Conservation (phyloP, 768 basidiomycete genomes). For the Hemileccinum rubropunctum region DNA sequence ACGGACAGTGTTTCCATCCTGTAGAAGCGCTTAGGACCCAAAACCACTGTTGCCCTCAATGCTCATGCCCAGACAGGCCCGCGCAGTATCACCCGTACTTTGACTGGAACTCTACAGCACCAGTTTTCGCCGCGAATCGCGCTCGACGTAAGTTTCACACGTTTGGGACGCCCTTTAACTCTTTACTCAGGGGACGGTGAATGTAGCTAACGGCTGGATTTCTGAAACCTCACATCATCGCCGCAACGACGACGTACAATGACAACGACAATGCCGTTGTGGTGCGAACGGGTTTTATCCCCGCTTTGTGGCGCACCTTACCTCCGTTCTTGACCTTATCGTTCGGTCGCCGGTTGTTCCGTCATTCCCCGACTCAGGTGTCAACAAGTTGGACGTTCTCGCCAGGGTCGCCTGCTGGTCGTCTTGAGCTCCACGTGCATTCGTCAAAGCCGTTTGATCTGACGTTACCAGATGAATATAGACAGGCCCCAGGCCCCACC, state of each 20-base stretch:
- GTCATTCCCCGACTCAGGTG: conserved; percentile 45
- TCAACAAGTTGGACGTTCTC: conserved; percentile 33
- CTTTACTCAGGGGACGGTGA: conserved; percentile 8
- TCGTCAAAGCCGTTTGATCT: conserved; percentile 43
- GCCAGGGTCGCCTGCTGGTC: conserved; percentile 21
- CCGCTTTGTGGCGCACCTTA: conserved; percentile 28
- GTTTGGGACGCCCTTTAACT: conserved; percentile 10
- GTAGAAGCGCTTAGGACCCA: conserved; percentile 48
- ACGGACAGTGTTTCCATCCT: conserved; percentile 18
- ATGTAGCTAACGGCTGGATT: conserved; percentile 40
- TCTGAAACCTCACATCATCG: conserved; percentile 40
- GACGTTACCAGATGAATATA: conserved; percentile 24
- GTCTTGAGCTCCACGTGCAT: conserved; percentile 40
- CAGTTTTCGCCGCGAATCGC: conserved; percentile 67
- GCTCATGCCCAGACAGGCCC: conserved; percentile 33
- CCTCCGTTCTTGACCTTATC: conserved; percentile 44
- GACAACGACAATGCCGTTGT: conserved; percentile 45
- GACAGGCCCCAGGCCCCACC: conserved; percentile 17
- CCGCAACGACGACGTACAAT: conserved; percentile 46
- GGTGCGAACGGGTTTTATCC: conserved; percentile 37
- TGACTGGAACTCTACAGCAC: conserved; percentile 72
- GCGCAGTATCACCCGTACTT: conserved; percentile 34
- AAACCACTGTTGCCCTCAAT: conserved; percentile 42
- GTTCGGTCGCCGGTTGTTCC: conserved; percentile 51
- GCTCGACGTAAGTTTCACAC: conserved; percentile 39